A percentile compares a stretch with the other conserved stretches of the same genome.
Conservation (phyloP, 306 rosid genomes). For the Pyrus bretschneideri region DNA sequence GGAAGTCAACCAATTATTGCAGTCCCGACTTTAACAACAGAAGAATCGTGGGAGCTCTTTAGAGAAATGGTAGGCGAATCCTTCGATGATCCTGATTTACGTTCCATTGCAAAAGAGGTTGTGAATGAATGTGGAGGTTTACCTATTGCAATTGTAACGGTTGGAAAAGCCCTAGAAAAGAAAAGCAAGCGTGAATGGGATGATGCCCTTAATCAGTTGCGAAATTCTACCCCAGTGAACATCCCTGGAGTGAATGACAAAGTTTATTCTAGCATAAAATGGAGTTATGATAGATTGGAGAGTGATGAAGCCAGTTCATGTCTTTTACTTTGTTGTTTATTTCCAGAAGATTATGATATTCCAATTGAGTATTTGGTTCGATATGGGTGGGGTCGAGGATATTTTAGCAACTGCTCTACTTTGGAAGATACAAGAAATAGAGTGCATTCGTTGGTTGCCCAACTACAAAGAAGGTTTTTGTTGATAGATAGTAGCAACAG, state of each 20-base stretch:
- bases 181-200: conserved; percentile 6
- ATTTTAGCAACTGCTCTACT: neutral
- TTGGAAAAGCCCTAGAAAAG: conserved; percentile 16
- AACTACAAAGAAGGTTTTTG: conserved; percentile 13
- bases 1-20: no score
- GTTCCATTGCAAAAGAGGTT: neutral
- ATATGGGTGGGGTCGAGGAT: conserved; percentile 12
- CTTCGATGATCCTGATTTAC: neutral
- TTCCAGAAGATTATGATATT: conserved; percentile 20
- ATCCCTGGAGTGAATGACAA: neutral
- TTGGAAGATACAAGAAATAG: conserved; percentile 14
- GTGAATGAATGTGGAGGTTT: conserved; percentile 26
- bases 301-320: conserved; percentile 7
- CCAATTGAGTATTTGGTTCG: conserved; percentile 7
- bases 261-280: conserved; percentile 1
- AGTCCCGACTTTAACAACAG: no score
- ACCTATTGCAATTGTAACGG: conserved; percentile 32
- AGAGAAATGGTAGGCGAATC: neutral
- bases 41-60: conserved; percentile 3
- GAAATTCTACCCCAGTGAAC: neutral
- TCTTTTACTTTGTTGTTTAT: conserved; percentile 18
- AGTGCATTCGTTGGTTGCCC: conserved; percentile 7
- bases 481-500: rapidly evolving
- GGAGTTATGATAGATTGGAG: neutral
- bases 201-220: conserved; percentile 11